phyloP scores from a whole-genome alignment of 2,329 filamentous ascomycete genomes.

The Xylariaceae sp. region DNA sequence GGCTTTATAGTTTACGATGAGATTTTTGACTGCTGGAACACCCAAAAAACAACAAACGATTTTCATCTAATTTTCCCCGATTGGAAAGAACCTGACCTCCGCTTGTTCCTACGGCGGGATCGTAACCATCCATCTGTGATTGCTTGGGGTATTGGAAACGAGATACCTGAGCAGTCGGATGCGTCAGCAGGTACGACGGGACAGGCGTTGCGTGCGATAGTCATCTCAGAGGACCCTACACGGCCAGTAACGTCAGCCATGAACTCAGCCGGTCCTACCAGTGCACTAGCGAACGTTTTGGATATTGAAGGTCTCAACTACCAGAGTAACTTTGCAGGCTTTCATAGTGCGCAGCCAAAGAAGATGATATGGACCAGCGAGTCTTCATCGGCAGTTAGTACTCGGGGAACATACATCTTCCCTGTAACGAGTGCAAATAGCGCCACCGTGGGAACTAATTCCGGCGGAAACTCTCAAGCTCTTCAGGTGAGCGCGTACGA shows the following conservation, averaged over 20 bases:
- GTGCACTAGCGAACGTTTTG: constrained; percentile 47
- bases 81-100: constrained; percentile 60
- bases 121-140: constrained; percentile 60
- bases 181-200: constrained; percentile 30
- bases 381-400: constrained; percentile 52
- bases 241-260: constrained; percentile 52
- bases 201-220: constrained; percentile 48
- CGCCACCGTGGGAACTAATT: constrained; percentile 45
- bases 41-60: constrained; percentile 53
- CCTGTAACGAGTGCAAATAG: constrained; percentile 51
- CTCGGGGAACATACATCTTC: constrained; percentile 59
- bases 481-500: constrained; percentile 57
- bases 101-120: constrained; percentile 58
- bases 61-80: constrained; percentile 58
- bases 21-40: constrained; percentile 59
- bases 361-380: constrained; percentile 55
- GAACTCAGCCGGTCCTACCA: constrained; percentile 51
- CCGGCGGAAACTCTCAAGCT: constrained; percentile 46
- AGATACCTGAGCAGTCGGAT: constrained; percentile 54
- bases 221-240: constrained; percentile 54
- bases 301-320: constrained; percentile 62
- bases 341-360: constrained; percentile 51
- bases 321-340: constrained; percentile 53
- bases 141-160: constrained; percentile 61
- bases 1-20: constrained; percentile 60